Evolutionary conservation across 805 yeast genomes (phyloP).

Genomic region (Saccharomycopsis malanga): DNA sequence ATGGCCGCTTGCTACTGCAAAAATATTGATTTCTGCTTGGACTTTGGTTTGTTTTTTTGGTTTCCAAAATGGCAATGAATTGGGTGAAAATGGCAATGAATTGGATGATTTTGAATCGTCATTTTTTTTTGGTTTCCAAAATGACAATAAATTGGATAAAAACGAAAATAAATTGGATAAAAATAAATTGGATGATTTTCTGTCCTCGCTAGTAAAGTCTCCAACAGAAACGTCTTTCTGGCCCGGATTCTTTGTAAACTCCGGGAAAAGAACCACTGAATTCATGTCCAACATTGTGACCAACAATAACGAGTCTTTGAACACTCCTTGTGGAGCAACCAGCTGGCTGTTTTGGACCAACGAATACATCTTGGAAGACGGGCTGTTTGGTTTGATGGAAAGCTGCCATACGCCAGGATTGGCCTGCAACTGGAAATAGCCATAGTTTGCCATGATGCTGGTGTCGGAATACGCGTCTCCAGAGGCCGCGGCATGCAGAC

Average conservation of each 20-base stretch:
- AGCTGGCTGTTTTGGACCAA: not conserved
- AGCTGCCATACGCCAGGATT: conserved; percentile 65
- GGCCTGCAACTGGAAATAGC: conserved; percentile 74
- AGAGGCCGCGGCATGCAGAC: not conserved
- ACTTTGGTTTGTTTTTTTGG: conserved; percentile 11
- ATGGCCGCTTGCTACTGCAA: conserved; percentile 78
- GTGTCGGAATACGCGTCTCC: conserved; percentile 42
- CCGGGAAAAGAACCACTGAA: conserved; percentile 42
- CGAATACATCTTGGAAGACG: conserved; percentile 36
- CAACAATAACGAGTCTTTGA: conserved; percentile 17
- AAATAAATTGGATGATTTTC: conserved; percentile 11
- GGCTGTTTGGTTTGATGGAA: conserved; percentile 35
- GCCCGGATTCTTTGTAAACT: conserved; percentile 37
- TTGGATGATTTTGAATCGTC: conserved; percentile 6
- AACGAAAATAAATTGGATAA: conserved; percentile 15
- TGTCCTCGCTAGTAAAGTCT: not conserved
- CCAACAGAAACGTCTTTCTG: conserved; percentile 26
- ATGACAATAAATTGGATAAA: conserved; percentile 21
- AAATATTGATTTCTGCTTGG: conserved; percentile 67
- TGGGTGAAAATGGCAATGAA: conserved; percentile 18
- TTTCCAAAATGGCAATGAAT: conserved; percentile 20
- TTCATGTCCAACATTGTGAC: conserved; percentile 37
- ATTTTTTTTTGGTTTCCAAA: conserved; percentile 1
- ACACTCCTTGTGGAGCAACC: conserved; percentile 12
- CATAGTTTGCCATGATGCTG: conserved; percentile 68